Evolutionary conservation across 1,284 basidiomycete genomes (phyloP), one percentile per base, ranked within the genome.

Genomic region (Leccinum fallax): DNA sequence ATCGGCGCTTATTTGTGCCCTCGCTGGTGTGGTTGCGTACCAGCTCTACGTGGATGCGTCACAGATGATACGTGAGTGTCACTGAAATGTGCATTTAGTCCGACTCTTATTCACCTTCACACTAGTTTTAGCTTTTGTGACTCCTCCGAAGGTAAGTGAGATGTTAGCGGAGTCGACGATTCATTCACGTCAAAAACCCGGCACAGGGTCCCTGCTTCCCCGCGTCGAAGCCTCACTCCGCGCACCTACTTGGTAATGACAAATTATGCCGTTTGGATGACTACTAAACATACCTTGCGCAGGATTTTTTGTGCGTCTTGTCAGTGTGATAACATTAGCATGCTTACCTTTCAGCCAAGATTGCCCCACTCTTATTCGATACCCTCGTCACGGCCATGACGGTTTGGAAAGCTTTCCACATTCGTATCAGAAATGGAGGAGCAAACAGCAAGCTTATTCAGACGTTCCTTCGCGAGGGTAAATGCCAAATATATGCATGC

Each of bases 401-500:
- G 11, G 80, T 92, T 60, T 82, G 82, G 78, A 90, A 90, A 69
- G 88, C 90, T 34, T 83, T 91, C 71, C 78, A 81, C 57, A 89
- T 92, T 65, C 86, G 90, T 59, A 82, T 87, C 65, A 83, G 83
- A 63, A 89, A 84, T 65, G 89, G 89, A 48, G 86, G 88, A n/a
- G 84, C 87, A 34, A 90, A 84, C 68, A 92, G 88, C 70, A 83
- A 86, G 55, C 82, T 92, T 52, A 90, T 92, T 62, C 90, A 92
- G 71, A 92, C 90, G 26, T 92, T 92, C 75, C 78, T 92, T 66
- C 88, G 88, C 56, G 90, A 92, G 81, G 90, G 88, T 87, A 71
- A 46, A 72, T 70, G 46, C 53, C 49, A 13, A 19, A 57, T 66
- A 55, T 52, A 43, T 43, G 19, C 61, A 59, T 48, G 15, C 49